Evolutionary conservation across 176 grass and related monocot species (phyloP).

Genomic region (Puccinellia tenuiflora): DNA sequence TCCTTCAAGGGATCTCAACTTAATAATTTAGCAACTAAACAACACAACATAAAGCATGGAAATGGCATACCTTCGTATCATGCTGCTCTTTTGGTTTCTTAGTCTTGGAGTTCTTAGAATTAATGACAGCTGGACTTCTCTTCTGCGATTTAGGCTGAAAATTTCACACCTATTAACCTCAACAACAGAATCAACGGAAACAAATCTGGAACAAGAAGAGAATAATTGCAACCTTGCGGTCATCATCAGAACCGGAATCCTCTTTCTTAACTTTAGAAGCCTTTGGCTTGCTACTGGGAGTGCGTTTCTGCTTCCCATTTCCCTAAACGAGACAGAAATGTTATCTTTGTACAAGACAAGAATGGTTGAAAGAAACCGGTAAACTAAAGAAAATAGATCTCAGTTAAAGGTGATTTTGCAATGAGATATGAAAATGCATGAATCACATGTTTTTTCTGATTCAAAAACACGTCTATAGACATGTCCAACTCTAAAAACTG

Average conservation of each 20-base stretch:
- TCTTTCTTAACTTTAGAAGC: constrained; percentile 48
- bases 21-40: constrained; percentile 16
- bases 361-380: not conserved
- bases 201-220: not conserved
- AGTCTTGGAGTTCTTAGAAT: constrained; percentile 24
- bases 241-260: constrained; percentile 18
- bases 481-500: not conserved
- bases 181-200: not conserved
- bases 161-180: not conserved
- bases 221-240: not conserved
- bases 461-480: not conserved
- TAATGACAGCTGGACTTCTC: constrained; percentile 17
- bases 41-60: constrained; percentile 7
- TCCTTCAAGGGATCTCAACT: constrained; percentile 27
- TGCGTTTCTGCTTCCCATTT: constrained; percentile 28
- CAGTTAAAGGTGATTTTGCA: not conserved
- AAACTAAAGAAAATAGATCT: not conserved
- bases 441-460: not conserved
- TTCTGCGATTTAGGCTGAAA: constrained; percentile 31
- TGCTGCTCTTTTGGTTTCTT: constrained; percentile 47
- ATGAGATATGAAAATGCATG: not conserved
- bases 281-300: constrained; percentile 20
- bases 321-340: constrained; percentile 11
- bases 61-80: constrained; percentile 38
- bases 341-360: not conserved